A percentile compares a stretch with the other conserved stretches of the same genome.
These are phyloP conservation scores for Xylaria longipes DNA, from an alignment of 495 filamentous ascomycete species.

Conservation along the genomic window DNA sequence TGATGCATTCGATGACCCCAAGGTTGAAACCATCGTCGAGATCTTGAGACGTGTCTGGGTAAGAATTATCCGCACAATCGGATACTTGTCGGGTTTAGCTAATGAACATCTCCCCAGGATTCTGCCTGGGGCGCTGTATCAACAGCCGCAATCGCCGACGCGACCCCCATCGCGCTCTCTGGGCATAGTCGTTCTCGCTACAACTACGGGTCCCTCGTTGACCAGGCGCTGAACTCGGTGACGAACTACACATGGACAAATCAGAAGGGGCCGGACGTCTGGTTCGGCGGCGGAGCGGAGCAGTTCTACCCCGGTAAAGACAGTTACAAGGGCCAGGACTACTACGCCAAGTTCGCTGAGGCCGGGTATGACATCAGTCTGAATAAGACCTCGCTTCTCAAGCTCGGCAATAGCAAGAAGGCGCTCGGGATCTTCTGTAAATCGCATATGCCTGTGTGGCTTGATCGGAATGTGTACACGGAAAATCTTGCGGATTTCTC, in stretches of 20 bases:
- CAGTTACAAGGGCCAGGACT: conserved; percentile 65
- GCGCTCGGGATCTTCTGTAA: conserved; percentile 73
- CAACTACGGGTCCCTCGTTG: conserved; percentile 67
- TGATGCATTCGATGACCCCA: conserved; percentile 73
- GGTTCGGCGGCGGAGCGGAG: conserved; percentile 76
- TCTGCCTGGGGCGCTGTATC: conserved; percentile 62
- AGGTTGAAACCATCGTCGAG: conserved; percentile 78
- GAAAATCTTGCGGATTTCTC: conserved; percentile 63
- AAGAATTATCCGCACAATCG: conserved; percentile 14
- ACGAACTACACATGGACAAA: conserved; percentile 73
- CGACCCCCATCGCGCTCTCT: conserved; percentile 71
- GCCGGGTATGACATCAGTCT: conserved; percentile 68
- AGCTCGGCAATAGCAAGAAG: conserved; percentile 57
- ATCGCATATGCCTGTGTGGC: conserved; percentile 71
- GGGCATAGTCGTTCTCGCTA: conserved; percentile 69
- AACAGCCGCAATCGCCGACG: conserved; percentile 74
- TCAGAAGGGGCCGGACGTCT: conserved; percentile 70
- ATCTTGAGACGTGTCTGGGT: conserved; percentile 68
- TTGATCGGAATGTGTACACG: conserved; percentile 74
- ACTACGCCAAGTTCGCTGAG: conserved; percentile 69
- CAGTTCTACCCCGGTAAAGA: conserved; percentile 65
- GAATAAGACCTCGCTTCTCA: conserved; percentile 68
- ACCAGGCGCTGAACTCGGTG: conserved; percentile 63
- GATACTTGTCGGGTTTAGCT: not conserved
- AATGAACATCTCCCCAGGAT: conserved; percentile 33